Percentiles rank a stretch among this genome's conserved stretches.
Evolutionary conservation across 1,284 basidiomycete genomes (phyloP).

Genomic region (Rhodotorula sp.): DNA sequence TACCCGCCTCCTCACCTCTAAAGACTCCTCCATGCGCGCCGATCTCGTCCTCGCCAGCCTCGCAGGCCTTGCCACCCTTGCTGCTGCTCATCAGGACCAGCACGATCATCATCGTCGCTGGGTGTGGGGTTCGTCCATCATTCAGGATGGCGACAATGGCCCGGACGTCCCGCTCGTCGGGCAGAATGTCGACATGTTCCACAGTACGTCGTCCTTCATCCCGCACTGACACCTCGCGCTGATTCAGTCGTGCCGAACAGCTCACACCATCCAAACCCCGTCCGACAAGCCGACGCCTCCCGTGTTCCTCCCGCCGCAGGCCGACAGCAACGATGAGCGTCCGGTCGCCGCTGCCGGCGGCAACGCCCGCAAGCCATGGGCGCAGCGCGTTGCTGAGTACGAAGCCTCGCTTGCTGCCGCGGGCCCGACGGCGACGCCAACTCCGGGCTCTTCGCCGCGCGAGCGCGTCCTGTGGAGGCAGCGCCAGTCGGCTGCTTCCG

Average conservation of each 20-base stretch:
- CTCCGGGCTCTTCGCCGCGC: too few relatives aligned
- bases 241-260: neutral
- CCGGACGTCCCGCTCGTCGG: neutral
- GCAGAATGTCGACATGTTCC: neutral
- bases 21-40: neutral
- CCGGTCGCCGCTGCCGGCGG: too few relatives aligned
- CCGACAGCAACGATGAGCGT: too few relatives aligned
- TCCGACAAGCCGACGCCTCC: too few relatives aligned
- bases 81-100: neutral
- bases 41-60: neutral
- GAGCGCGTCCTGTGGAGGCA: too few relatives aligned
- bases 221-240: neutral
- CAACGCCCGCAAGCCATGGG: too few relatives aligned
- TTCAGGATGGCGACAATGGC: neutral
- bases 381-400: too few relatives aligned
- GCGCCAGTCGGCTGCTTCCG: too few relatives aligned
- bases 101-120: constrained; percentile 1
- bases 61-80: neutral
- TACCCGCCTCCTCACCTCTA: too few relatives aligned
- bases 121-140: constrained; percentile 3
- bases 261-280: neutral
- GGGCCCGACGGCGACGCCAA: too few relatives aligned
- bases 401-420: too few relatives aligned
- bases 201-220: neutral
- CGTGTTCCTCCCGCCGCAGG: too few relatives aligned